Evolutionary conservation across 2,329 filamentous ascomycete genomes (phyloP).

Genomic region (Cladosporium sp.): DNA sequence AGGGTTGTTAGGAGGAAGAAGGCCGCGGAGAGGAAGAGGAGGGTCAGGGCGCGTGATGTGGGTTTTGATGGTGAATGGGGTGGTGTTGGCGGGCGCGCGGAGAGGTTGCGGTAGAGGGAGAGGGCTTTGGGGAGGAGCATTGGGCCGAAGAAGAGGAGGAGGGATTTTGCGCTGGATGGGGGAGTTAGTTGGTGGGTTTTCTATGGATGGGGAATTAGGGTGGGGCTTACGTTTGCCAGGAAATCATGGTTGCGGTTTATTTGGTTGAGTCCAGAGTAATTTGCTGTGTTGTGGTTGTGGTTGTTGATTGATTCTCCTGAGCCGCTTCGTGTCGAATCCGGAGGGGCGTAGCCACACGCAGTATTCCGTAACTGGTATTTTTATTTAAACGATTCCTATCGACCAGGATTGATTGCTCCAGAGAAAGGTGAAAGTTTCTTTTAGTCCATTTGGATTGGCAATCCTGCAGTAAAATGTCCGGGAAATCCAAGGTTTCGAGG

Average conservation of each 20-base stretch:
- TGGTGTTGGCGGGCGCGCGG: constrained; percentile 32
- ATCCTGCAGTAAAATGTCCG: no score
- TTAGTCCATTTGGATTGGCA: no score
- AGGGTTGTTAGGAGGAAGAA: constrained; percentile 58
- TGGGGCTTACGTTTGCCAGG: constrained; percentile 10
- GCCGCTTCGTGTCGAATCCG: background rate
- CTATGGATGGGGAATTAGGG: no score
- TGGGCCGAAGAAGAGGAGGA: constrained; percentile 59
- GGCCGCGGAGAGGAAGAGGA: constrained; percentile 54
- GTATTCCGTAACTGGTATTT: no score
- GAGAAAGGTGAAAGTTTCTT: no score
- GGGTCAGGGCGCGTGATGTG: constrained; percentile 53
- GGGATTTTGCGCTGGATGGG: constrained; percentile 37
- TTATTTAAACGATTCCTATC: no score
- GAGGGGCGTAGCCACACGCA: no score
- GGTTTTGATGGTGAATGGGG: constrained; percentile 49
- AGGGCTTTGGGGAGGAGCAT: constrained; percentile 64
- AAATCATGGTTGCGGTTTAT: constrained; percentile 3
- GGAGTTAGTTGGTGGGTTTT: background rate
- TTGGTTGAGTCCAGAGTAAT: background rate
- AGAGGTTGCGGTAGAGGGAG: constrained; percentile 57
- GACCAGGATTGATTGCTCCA: no score
- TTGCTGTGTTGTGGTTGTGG: background rate
- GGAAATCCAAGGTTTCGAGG: no score
- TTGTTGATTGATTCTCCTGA: background rate